Percentiles rank a stretch among this genome's conserved stretches.
Conservation (phyloP, 164 flowering plant genomes). For the Euptelea pleiosperma region DNA sequence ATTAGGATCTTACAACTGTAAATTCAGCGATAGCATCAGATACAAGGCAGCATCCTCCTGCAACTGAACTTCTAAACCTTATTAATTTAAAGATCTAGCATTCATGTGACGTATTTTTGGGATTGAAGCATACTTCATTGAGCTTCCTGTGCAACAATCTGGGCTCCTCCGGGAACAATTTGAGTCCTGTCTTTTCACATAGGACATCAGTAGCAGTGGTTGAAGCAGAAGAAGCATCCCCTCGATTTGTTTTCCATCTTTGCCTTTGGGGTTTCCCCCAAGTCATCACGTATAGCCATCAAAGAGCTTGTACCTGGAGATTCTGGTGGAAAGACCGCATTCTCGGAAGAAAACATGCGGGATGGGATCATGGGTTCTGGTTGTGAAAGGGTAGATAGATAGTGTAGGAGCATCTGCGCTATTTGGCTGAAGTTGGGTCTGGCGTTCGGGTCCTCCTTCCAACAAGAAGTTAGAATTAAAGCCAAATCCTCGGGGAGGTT, state of each 20-base stretch:
- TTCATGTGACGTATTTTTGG: too few relatives aligned
- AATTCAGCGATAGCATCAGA: too few relatives aligned
- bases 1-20: too few relatives aligned
- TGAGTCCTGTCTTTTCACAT: not conserved
- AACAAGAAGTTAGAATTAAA: constrained; percentile 75
- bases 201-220: constrained; percentile 48
- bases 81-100: too few relatives aligned
- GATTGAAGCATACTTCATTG: too few relatives aligned
- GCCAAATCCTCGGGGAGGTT: constrained; percentile 81
- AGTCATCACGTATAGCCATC: constrained; percentile 54
- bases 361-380: constrained; percentile 55
- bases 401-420: constrained; percentile 67
- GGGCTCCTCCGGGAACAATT: too few relatives aligned
- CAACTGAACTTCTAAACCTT: too few relatives aligned
- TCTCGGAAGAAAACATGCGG: constrained; percentile 46
- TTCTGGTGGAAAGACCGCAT: constrained; percentile 73
- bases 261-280: constrained; percentile 44
- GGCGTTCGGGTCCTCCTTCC: constrained; percentile 84
- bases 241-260: constrained; percentile 40
- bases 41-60: too few relatives aligned
- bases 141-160: not conserved
- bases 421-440: constrained; percentile 89
- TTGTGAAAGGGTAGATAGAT: constrained; percentile 58
- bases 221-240: constrained; percentile 73
- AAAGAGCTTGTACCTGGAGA: constrained; percentile 91